A percentile compares a stretch with the other conserved stretches of the same genome.
Conservation (phyloP, 768 basidiomycete genomes). For the Mycena indigotica region DNA sequence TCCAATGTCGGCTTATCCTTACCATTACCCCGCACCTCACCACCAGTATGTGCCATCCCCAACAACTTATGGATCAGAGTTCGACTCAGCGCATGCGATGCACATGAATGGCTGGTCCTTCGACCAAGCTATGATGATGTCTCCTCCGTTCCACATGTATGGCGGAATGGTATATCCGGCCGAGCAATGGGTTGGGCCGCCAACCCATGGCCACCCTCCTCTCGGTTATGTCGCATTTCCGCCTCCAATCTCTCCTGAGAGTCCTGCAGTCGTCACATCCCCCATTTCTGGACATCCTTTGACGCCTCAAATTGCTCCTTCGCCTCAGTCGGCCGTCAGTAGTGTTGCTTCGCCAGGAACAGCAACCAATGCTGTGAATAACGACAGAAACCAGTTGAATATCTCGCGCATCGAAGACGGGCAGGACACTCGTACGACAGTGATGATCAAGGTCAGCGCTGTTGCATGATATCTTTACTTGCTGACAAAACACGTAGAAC, state of each 20-base stretch:
- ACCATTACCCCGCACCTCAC: slow-evolving; percentile 10
- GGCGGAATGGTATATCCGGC: slow-evolving; percentile 10
- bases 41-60: slow-evolving; percentile 1
- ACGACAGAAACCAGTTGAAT: slow-evolving; percentile 62
- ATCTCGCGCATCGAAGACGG: slow-evolving; percentile 75
- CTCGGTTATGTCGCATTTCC: slow-evolving; percentile 5
- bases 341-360: background rate
- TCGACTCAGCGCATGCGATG: slow-evolving; percentile 19
- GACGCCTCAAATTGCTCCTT: background rate
- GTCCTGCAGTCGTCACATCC: background rate
- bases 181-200: slow-evolving; percentile 21
- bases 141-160: slow-evolving; percentile 3
- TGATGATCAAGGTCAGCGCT: slow-evolving; percentile 94
- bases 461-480: too few relatives aligned
- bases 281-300: background rate
- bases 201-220: background rate
- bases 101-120: slow-evolving; percentile 28
- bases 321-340: background rate
- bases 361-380: background rate
- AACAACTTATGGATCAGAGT: slow-evolving; percentile 18
- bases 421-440: slow-evolving; percentile 77
- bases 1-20: slow-evolving; percentile 11
- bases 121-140: slow-evolving; percentile 30
- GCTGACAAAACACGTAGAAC: too few relatives aligned
- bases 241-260: slow-evolving; percentile 18